Conservation (phyloP, 2,329 filamentous ascomycete species). For the Colletotrichum viniferum region DNA sequence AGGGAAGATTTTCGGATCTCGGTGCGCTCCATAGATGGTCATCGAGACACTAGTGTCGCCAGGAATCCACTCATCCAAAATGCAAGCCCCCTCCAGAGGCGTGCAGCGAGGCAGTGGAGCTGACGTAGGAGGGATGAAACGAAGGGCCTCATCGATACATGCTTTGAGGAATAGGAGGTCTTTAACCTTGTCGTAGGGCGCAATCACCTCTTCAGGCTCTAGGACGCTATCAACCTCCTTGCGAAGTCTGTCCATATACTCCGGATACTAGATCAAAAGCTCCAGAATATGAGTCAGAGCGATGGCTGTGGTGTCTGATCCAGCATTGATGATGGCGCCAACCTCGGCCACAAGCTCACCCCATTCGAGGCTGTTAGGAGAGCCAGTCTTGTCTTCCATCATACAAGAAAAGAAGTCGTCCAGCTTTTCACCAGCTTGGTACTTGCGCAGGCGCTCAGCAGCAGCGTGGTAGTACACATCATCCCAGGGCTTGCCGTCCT, state of each 20-base stretch:
- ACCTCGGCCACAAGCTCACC: constrained; percentile 64
- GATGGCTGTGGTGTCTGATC: constrained; percentile 51
- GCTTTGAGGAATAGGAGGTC: constrained; percentile 56
- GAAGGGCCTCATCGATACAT: constrained; percentile 54
- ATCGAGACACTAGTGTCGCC: constrained; percentile 48
- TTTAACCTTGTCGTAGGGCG: constrained; percentile 54
- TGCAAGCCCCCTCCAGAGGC: constrained; percentile 44
- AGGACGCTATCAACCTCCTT: constrained; percentile 52
- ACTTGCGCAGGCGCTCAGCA: constrained; percentile 32
- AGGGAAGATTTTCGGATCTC: background rate
- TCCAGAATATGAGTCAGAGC: constrained; percentile 58
- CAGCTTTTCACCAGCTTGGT: constrained; percentile 56
- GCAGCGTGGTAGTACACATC: constrained; percentile 40
- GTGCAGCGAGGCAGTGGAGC: constrained; percentile 48
- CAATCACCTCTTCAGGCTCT: constrained; percentile 45
- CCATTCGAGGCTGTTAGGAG: constrained; percentile 51
- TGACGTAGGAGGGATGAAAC: constrained; percentile 47
- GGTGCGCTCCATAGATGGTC: constrained; percentile 31
- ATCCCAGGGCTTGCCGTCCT: constrained; percentile 47
- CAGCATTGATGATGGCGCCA: constrained; percentile 56
- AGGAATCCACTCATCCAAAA: constrained; percentile 49
- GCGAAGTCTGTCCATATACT: constrained; percentile 40
- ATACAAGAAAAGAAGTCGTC: constrained; percentile 35
- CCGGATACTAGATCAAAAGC: constrained; percentile 53
- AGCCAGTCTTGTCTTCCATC: constrained; percentile 31